Evolutionary conservation across 257 asterid genomes (phyloP).

Genomic region (Ajuga chamaepitys): DNA sequence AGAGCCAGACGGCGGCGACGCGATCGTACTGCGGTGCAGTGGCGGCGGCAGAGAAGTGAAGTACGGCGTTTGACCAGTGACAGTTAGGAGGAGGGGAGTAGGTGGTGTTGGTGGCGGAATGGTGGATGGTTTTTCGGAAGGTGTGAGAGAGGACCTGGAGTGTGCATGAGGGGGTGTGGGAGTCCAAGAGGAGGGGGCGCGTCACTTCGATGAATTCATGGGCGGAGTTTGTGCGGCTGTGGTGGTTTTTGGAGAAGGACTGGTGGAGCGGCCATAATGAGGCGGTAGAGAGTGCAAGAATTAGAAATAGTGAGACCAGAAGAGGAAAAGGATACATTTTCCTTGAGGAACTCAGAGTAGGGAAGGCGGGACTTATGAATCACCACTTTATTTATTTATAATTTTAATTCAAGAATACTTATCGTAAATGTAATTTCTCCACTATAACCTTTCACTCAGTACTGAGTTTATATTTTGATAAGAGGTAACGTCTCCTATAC

Average conservation of each 20-base stretch:
- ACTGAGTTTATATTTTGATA: no score
- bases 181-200: slow-evolving; percentile 48
- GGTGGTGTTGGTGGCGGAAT: slow-evolving; percentile 43
- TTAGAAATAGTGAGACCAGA: slow-evolving; percentile 13
- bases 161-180: slow-evolving; percentile 47
- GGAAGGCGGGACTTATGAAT: slow-evolving; percentile 14
- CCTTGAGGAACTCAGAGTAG: not conserved
- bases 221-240: slow-evolving; percentile 18
- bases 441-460: no score
- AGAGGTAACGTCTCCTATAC: no score
- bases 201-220: slow-evolving; percentile 38
- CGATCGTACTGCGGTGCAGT: slow-evolving; percentile 72
- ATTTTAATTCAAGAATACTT: no score
- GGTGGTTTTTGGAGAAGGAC: slow-evolving; percentile 22
- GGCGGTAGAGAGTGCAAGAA: slow-evolving; percentile 22
- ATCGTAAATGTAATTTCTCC: no score
- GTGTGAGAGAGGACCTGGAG: slow-evolving; percentile 45
- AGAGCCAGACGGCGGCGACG: slow-evolving; percentile 78
- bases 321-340: slow-evolving; percentile 24
- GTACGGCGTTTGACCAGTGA: slow-evolving; percentile 54
- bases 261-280: slow-evolving; percentile 21
- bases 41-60: slow-evolving; percentile 55
- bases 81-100: slow-evolving; percentile 63
- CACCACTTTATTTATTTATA: no score
- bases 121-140: slow-evolving; percentile 54